phyloP scores from a whole-genome alignment of 2,329 filamentous ascomycete species.

The Fusarium metavorans region DNA sequence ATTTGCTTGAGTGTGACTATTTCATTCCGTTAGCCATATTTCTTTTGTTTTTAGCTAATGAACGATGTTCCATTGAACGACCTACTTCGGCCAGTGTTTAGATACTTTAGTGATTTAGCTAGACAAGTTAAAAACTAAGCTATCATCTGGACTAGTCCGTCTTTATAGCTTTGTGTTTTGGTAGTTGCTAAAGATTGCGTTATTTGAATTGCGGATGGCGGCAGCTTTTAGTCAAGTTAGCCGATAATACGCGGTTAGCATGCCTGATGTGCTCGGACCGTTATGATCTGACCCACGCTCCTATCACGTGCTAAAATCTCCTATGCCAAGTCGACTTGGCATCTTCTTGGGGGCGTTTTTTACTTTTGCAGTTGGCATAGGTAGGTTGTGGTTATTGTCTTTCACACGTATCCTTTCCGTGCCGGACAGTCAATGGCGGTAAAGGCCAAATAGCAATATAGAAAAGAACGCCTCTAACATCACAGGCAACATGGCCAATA shows the following conservation, averaged over 20 bases:
- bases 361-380: too few species aligned
- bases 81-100: neutral
- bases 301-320: neutral
- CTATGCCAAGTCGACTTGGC: too few species aligned
- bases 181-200: neutral
- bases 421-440: too few species aligned
- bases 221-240: neutral
- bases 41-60: too few species aligned
- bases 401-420: too few species aligned
- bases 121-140: neutral
- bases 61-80: neutral
- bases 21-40: neutral
- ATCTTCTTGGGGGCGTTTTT: too few species aligned
- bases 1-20: neutral
- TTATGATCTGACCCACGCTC: neutral
- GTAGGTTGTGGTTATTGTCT: too few species aligned
- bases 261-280: neutral
- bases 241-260: neutral
- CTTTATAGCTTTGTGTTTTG: neutral
- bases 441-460: too few species aligned
- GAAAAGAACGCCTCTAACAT: too few species aligned
- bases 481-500: neutral
- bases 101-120: neutral
- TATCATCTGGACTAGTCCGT: neutral
- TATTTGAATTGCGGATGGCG: neutral